Percentiles rank a stretch among this genome's conserved stretches.
Conservation (phyloP, 495 filamentous ascomycete genomes). For the Aspergillus homomorphus region DNA sequence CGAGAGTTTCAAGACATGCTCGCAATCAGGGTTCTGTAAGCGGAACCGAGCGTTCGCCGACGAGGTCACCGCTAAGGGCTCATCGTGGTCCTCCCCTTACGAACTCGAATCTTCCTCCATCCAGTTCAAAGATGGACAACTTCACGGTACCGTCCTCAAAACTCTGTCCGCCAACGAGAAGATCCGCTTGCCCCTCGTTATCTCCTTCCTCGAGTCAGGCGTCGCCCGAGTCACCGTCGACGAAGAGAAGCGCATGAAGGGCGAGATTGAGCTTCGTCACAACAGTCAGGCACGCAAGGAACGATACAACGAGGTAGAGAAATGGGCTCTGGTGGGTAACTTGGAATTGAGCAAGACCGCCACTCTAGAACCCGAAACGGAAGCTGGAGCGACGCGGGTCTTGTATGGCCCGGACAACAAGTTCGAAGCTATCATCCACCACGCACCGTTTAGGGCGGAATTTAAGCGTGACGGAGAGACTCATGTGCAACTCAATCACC, state of each 20-base stretch:
- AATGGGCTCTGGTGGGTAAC: constrained; percentile 83
- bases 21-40: constrained; percentile 93
- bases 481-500: constrained; percentile 86
- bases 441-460: constrained; percentile 76
- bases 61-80: constrained; percentile 56
- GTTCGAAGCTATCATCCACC: constrained; percentile 77
- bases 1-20: constrained; percentile 89
- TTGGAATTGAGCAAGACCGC: constrained; percentile 65
- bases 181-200: constrained; percentile 74
- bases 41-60: constrained; percentile 91
- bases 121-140: constrained; percentile 71
- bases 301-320: constrained; percentile 84
- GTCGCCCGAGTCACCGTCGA: constrained; percentile 83
- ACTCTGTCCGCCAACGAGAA: constrained; percentile 60
- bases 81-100: constrained; percentile 79
- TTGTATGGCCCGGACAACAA: constrained; percentile 72
- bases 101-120: constrained; percentile 67
- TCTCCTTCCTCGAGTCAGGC: constrained; percentile 87
- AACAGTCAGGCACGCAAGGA: constrained; percentile 83
- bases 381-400: constrained; percentile 68
- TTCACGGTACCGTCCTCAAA: constrained; percentile 78
- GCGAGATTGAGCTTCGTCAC: constrained; percentile 83
- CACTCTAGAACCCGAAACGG: constrained; percentile 52
- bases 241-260: constrained; percentile 83
- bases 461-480: constrained; percentile 79